Base-by-base conservation (phyloP, 164 flowering plant species). In the Euptelea pleiosperma region DNA sequence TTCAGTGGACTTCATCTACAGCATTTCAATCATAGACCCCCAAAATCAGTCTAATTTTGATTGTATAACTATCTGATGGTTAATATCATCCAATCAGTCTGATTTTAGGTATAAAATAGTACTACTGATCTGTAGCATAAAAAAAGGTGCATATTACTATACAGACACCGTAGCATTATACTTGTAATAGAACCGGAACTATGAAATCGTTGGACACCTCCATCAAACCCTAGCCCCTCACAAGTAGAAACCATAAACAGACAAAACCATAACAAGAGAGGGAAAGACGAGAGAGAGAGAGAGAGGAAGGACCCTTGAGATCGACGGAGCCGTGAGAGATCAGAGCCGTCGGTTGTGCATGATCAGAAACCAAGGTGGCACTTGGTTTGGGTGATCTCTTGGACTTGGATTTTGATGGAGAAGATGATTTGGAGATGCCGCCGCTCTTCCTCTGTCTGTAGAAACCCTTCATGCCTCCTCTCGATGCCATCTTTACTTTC, bases 361-460 rank as follows among this genome's bases (percentile, higher is more conserved):
- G 60, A 58, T 67, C 73, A 50, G 88, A 70, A 39, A 72, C 84
- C 11, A 72, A 28, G 55, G 72, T 52, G 2, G 68, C 79, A 2
- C 64, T 55, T 2, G 73, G 19, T 14, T 50, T 56, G 15, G 54
- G 16, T n/a, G 52, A 37, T 1, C 64, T 28, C 52, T 70, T 70
- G 1, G 73, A 11, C n/a, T 37, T 24, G 5, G 79, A 22, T 22
- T 70, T 61, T 0, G 70, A 49, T 8, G 65, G 25, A 35, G 58
- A 15, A 6, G 65, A 10, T 18, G 36, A 19, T 29, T 61, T 67
- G 44, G 77, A n/a, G 52, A 77, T 70, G 36, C 77, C 79, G 4
- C 66, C 51, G 41, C 66, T 73, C 83, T 91, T 86, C 81, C 58
- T 76, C 72, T 88, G 89, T 61, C 62, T 73, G 84, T 60, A 88